phyloP scores from a whole-genome alignment of 176 grass and related monocot species.

The Oryza rufipogon region DNA sequence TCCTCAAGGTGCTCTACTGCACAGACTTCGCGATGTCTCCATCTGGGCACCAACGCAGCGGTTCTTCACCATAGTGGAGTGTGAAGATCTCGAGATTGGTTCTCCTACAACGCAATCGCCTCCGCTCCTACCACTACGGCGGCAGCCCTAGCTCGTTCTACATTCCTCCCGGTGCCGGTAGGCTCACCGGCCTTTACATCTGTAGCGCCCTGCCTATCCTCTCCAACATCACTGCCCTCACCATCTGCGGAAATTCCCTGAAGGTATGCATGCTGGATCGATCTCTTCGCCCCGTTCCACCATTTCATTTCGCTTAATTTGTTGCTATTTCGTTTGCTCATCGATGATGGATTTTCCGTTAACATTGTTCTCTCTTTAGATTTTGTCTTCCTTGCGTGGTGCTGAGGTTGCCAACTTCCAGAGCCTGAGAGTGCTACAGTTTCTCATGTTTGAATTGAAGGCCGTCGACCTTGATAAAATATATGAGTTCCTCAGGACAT shows the following conservation, averaged over 20 bases:
- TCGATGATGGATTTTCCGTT: neutral
- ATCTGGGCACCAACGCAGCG: constrained; percentile 20
- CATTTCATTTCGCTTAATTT: neutral
- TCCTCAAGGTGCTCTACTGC: constrained; percentile 44
- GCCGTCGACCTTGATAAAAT: constrained; percentile 51
- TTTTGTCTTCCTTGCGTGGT: constrained; percentile 30
- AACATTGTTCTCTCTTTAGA: neutral
- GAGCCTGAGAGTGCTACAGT: constrained; percentile 56
- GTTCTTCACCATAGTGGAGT: constrained; percentile 46
- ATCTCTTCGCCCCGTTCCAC: neutral
- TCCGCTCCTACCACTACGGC: neutral
- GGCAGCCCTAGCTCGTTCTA: neutral
- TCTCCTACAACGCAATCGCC: neutral
- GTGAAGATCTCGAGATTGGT: constrained; percentile 33
- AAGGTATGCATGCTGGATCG: neutral
- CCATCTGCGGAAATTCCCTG: constrained; percentile 32
- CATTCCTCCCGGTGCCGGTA: neutral
- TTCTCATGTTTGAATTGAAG: constrained; percentile 62
- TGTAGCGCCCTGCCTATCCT: constrained; percentile 8
- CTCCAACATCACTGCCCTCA: constrained; percentile 37
- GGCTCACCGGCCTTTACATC: constrained; percentile 28
- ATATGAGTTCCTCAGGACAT: constrained; percentile 54
- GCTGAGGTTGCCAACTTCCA: constrained; percentile 44
- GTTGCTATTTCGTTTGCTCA: neutral
- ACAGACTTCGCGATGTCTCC: constrained; percentile 8